Base-by-base conservation (phyloP, 2,329 filamentous ascomycete genomes). In the Colletotrichum phormii region DNA sequence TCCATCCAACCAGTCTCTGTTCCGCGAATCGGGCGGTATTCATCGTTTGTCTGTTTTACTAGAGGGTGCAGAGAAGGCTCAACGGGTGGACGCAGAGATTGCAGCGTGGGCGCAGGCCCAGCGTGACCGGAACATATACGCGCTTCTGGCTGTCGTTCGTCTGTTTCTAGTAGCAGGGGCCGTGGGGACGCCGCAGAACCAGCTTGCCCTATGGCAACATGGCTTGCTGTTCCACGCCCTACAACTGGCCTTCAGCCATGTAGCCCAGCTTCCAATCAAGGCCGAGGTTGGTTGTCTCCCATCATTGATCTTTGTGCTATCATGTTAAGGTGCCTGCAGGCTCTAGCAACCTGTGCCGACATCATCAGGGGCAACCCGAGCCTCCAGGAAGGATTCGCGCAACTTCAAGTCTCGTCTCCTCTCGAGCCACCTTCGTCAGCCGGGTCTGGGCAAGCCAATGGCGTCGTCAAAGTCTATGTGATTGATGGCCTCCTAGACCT, bases 401-500 rank as follows among this genome's bases (percentile, higher is more conserved):
- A 97, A 78, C 88, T 97, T 55, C 93, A 94, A 77, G 95, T 98
- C 3, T 87, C 87, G 13, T 88, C 90, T 33, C 88, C 92, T 11
- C 79, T 90, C 59, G 84, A 87, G 42, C 77, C 80, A 58, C 76
- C 79, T 11, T 76, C 76, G 61, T 83, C 84, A 72, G 85, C 83
- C 37, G 82, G 85, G 58, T 77, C 80, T 26, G 77, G 80, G 54
- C 84, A 80, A 74, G 77, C 82, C 5, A 90, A 90, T 72, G 87
- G 86, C n/a, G 81, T 87, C 11, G 84, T 87, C 15, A 89, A 89
- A 68, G 91, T 96, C 42, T 98, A 97, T 82, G 95, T 99, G 35
- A 98, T 99, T 78, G 96, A 98, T 81, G 97, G 94, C 1, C 86
- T 99, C 22, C 86, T 99, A 60, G 95, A 98, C 77, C 85, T 98